Evolutionary conservation across 2,329 filamentous ascomycete species (phyloP).

Genomic region (Cladosporium sphaerospermum): DNA sequence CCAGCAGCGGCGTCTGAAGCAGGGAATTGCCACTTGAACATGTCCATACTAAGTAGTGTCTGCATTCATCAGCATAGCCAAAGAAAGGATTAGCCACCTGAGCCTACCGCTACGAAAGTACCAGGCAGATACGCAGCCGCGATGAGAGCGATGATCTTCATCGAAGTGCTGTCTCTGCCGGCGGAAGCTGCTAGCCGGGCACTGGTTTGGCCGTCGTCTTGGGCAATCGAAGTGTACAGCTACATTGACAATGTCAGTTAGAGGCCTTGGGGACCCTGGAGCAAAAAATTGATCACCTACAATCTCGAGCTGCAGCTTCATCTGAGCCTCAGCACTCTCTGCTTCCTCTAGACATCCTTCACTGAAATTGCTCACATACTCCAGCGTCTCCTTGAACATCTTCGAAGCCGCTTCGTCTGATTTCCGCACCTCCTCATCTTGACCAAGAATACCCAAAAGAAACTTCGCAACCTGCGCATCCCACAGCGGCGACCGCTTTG

Average conservation of each 20-base stretch:
- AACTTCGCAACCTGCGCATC: constrained; percentile 2
- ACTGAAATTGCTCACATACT: constrained; percentile 11
- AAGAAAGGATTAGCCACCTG: background rate
- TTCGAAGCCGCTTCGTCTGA: background rate
- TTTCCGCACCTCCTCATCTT: too few species aligned
- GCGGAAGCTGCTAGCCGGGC: constrained; percentile 32
- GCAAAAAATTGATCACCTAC: background rate
- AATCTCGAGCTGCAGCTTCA: constrained; percentile 16
- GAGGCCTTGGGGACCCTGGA: background rate
- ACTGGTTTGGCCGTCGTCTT: constrained; percentile 17
- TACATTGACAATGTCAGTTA: background rate
- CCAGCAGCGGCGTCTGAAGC: background rate
- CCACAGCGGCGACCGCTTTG: constrained; percentile 14
- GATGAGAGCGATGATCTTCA: constrained; percentile 47
- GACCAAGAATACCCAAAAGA: background rate
- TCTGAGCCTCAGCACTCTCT: constrained; percentile 5
- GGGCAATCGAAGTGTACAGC: constrained; percentile 17
- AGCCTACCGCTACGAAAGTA: constrained; percentile 39
- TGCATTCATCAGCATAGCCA: background rate
- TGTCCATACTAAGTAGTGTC: constrained; percentile 16
- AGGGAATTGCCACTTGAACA: constrained; percentile 14
- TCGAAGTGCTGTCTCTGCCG: constrained; percentile 44
- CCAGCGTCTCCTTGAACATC: constrained; percentile 7
- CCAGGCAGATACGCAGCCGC: constrained; percentile 47
- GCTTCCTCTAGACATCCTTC: constrained; percentile 4